Percentiles rank a stretch among this genome's conserved stretches.
These are phyloP conservation scores for Globisporangium barbulae DNA, from an alignment of 352 stramenopile genomes.

Conservation along the genomic window DNA sequence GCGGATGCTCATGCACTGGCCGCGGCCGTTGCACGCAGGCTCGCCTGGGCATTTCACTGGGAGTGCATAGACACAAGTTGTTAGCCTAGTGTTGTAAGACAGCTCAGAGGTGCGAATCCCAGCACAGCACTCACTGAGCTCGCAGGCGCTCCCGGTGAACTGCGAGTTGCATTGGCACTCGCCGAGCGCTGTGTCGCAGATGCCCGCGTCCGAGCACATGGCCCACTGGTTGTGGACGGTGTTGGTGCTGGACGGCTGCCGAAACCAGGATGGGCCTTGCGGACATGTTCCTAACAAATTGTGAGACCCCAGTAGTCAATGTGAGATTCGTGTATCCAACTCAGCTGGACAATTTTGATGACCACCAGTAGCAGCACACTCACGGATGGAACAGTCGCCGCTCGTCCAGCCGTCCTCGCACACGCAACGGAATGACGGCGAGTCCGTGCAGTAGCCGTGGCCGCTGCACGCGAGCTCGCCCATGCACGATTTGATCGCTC, in stretches of 20 bases:
- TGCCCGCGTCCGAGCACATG: slow-evolving; percentile 58
- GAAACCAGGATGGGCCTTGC: slow-evolving; percentile 61
- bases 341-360: background rate
- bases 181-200: slow-evolving; percentile 48
- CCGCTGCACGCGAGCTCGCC: slow-evolving; percentile 73
- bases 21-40: slow-evolving; percentile 59
- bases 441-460: slow-evolving; percentile 59
- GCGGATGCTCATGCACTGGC: slow-evolving; percentile 70
- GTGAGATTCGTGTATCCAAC: background rate
- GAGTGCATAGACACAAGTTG: background rate
- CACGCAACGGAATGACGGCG: slow-evolving; percentile 50
- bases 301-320: background rate
- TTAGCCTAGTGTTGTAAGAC: too few relatives aligned
- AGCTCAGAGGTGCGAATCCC: background rate
- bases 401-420: slow-evolving; percentile 60
- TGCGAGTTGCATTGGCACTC: slow-evolving; percentile 60
- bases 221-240: slow-evolving; percentile 47
- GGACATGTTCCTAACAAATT: slow-evolving; percentile 50
- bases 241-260: slow-evolving; percentile 35
- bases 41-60: slow-evolving; percentile 63
- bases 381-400: slow-evolving; percentile 67
- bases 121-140: slow-evolving; percentile 32
- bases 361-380: background rate
- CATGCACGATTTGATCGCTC: slow-evolving; percentile 49
- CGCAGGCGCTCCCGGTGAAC: slow-evolving; percentile 56